Percentiles rank a stretch among this genome's conserved stretches.
Evolutionary conservation across 805 yeast species (phyloP).

Genomic region (Yueomyces sp.): DNA sequence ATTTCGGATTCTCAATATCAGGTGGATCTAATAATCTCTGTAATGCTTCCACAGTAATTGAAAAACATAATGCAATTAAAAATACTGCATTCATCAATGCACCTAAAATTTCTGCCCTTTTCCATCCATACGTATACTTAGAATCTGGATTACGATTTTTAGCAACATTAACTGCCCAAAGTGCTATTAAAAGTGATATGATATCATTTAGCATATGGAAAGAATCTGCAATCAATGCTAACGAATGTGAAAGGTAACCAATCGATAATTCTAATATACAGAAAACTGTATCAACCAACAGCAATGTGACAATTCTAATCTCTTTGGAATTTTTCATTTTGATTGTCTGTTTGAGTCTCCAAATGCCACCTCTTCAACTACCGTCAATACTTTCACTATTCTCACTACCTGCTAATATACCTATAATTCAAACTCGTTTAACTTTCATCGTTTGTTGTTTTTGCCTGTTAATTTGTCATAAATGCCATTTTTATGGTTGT

Average conservation of each 20-base stretch:
- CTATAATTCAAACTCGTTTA: too few species aligned
- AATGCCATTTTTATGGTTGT: too few species aligned
- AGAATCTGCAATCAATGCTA: conserved; percentile 91
- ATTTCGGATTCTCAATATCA: conserved; percentile 64
- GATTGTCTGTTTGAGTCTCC: too few species aligned
- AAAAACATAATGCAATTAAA: conserved; percentile 78
- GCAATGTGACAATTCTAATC: conserved; percentile 53
- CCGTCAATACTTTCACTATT: too few species aligned
- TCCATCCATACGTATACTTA: conserved; percentile 93
- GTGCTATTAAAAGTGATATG: conserved; percentile 74
- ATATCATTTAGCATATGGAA: conserved; percentile 97
- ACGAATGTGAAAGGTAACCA: conserved; percentile 85
- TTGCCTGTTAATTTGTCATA: too few species aligned
- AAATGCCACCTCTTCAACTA: too few species aligned
- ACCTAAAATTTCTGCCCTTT: conserved; percentile 92
- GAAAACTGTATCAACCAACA: conserved; percentile 66
- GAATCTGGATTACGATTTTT: conserved; percentile 71
- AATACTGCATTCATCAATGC: conserved; percentile 92
- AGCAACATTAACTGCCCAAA: conserved; percentile 94
- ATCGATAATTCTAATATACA: conserved; percentile 75
- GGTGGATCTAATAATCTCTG: conserved; percentile 80
- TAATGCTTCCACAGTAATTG: conserved; percentile 84
- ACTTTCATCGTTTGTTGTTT: too few species aligned
- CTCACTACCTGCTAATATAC: too few species aligned
- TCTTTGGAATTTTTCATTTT: conserved; percentile 35